These are phyloP conservation scores for Phytophthora crassamura DNA, from an alignment of 352 stramenopile genomes.

Conservation along the genomic window DNA sequence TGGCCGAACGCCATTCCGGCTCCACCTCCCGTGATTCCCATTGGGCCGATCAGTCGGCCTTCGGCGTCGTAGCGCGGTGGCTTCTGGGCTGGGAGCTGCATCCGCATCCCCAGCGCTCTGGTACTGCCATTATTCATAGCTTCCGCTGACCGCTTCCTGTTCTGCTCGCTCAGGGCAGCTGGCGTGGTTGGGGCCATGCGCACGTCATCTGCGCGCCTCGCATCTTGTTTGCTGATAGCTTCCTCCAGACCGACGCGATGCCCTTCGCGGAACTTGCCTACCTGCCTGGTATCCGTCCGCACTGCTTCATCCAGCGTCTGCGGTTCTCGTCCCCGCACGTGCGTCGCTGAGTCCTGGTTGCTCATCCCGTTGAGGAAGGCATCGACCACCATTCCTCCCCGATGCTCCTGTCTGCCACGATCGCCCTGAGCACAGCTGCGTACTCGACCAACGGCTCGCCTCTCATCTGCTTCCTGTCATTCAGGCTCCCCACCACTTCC, in stretches of 20 bases:
- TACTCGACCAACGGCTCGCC: constrained; percentile 2
- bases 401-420: neutral
- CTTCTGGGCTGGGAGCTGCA: too few relatives aligned
- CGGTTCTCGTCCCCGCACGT: neutral
- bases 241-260: neutral
- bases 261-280: constrained; percentile 3
- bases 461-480: neutral
- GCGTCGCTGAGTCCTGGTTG: neutral
- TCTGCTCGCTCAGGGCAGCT: too few relatives aligned
- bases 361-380: constrained; percentile 2
- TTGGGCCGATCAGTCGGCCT: too few relatives aligned
- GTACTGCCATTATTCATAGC: too few relatives aligned
- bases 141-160: too few relatives aligned
- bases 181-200: too few relatives aligned
- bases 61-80: too few relatives aligned
- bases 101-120: too few relatives aligned
- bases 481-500: constrained; percentile 1
- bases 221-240: neutral
- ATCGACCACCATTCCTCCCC: neutral
- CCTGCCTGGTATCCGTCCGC: neutral
- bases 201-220: too few relatives aligned
- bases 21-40: too few relatives aligned
- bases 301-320: neutral
- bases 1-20: too few relatives aligned
- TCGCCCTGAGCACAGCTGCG: neutral